These are phyloP conservation scores for Sonneratia alba DNA, from an alignment of 345 rosid genomes.

Conservation along the genomic window DNA sequence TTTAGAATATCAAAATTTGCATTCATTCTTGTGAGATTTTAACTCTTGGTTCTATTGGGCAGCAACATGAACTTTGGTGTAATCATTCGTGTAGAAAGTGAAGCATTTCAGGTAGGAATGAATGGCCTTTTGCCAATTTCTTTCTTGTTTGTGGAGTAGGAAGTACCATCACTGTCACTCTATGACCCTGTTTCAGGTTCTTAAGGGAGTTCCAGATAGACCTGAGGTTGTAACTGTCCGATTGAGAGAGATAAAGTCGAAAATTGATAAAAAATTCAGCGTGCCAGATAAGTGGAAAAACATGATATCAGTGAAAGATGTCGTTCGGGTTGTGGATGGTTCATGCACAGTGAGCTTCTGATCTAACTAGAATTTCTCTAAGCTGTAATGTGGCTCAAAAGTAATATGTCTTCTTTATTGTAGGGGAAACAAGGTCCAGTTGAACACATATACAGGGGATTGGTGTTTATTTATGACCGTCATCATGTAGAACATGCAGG, in stretches of 20 bases:
- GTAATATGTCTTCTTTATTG: background rate
- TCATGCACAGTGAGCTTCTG: constrained; percentile 65
- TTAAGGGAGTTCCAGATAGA: constrained; percentile 90
- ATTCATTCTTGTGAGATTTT: background rate
- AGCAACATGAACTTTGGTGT: constrained; percentile 88
- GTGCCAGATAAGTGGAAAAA: constrained; percentile 69
- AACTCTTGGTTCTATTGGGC: constrained; percentile 23
- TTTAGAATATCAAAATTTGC: background rate
- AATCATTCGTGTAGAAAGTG: constrained; percentile 90
- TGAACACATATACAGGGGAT: constrained; percentile 69
- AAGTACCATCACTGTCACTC: background rate
- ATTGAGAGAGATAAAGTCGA: constrained; percentile 89
- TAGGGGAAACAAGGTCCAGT: constrained; percentile 97
- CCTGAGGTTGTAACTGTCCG: constrained; percentile 74
- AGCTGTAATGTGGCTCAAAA: background rate
- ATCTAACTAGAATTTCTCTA: constrained; percentile 2
- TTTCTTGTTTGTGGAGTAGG: too few species aligned
- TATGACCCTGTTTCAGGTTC: constrained; percentile 38
- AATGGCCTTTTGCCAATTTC: background rate
- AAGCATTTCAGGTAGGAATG: constrained; percentile 71
- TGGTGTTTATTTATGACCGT: constrained; percentile 72
- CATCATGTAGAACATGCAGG: constrained; percentile 98
- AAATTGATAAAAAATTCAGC: constrained; percentile 63
- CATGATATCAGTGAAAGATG: constrained; percentile 64
- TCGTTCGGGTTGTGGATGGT: constrained; percentile 74